Base-by-base conservation (phyloP, 306 rosid genomes). In the Gastrolobium villosum region DNA sequence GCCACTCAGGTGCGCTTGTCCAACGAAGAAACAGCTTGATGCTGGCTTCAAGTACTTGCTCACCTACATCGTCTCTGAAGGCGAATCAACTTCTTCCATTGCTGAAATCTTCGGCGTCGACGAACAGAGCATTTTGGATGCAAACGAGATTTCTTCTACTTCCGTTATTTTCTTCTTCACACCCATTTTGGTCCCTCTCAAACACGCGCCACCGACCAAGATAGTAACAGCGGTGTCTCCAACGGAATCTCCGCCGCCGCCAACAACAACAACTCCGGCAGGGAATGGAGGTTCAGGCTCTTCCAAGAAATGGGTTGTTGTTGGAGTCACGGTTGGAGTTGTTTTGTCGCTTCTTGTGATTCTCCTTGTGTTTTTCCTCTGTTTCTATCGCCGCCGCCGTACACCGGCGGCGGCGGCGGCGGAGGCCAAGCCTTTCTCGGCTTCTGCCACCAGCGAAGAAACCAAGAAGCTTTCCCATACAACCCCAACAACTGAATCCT, bases 1-100 rank as follows among this genome's bases (percentile, higher is more conserved):
- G 20, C 97, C 94, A 0, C 90, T 92, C 3, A 20, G 91, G n/a
- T 92, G 97, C 7, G 97, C 90, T 1, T 90, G 97, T 69, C 94
- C 91, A 0, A 90, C 93, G 0, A 4, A 15, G 40, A 77, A 57
- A 14, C 97, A 92, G 79, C 52, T 10, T 0, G 82, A 77, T 10
- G 65, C 63, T 2, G 97, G 91, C 1, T 53, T 82, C 74, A 84
- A 82, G 53, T 92, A 73, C 83, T 84, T 92, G 49, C 83, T 92
- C 4, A 63, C 83, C 0, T 92, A 88, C 67, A 32, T 88, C 26
- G 72, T 88, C 5, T 6, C 88, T 28, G 0, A 10, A 15, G 81
- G 59, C 0, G 91, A 92, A 32, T 6, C 41, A 0, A 2, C 6
- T 67, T 3, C 83, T 20, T 4, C 80, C 3, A 85, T 92, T 15